Conservation (phyloP, 352 stramenopile species). For the Globisporangium okanoganense region DNA sequence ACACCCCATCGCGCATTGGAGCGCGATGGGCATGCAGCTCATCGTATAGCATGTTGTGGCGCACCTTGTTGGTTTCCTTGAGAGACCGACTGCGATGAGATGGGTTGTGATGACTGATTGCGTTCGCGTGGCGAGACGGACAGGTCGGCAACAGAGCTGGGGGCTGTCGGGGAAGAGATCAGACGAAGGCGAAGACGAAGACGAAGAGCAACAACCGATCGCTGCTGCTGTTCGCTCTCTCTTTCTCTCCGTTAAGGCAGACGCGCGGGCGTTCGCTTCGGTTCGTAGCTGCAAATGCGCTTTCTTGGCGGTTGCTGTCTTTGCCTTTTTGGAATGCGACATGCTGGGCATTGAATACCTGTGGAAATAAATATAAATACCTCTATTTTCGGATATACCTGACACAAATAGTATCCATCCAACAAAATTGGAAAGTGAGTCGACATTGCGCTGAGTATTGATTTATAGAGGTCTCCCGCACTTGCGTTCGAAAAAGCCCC, state of each 20-base stretch:
- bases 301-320: slow-evolving; percentile 7
- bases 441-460: neutral
- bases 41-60: no score
- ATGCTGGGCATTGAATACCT: neutral
- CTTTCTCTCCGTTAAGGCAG: no score
- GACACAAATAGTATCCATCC: neutral
- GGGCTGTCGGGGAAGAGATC: neutral
- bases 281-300: neutral
- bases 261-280: neutral
- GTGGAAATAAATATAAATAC: neutral
- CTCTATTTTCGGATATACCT: neutral
- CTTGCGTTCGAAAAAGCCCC: slow-evolving; percentile 3
- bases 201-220: slow-evolving; percentile 16
- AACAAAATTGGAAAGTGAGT: slow-evolving; percentile 1
- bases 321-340: slow-evolving; percentile 6
- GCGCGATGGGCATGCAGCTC: no score
- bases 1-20: no score
- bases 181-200: neutral
- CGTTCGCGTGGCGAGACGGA: neutral
- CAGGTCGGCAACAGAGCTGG: neutral
- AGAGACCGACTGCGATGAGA: neutral
- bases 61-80: neutral
- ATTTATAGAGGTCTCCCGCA: neutral
- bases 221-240: slow-evolving; percentile 12
- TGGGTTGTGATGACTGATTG: neutral